Conservation (phyloP, 1,284 basidiomycete species). For the Cryptococcus depauperatus region DNA sequence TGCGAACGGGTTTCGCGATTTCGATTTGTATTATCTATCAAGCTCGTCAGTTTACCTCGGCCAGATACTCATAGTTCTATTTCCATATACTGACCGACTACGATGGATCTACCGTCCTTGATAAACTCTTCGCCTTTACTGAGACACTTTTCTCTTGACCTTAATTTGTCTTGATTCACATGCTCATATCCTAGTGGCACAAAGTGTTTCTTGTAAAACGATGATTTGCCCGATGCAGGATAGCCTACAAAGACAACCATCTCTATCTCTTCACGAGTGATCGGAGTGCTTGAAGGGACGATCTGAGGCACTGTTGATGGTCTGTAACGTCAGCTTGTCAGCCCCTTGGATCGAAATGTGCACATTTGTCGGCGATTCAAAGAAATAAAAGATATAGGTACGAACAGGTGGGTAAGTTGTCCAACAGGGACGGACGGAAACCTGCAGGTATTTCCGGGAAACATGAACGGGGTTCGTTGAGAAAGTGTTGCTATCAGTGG, state of each 20-base stretch:
- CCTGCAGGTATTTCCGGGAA: conserved; percentile 35
- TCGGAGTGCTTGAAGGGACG: conserved; percentile 56
- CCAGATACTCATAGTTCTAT: neutral
- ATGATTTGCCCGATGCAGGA: conserved; percentile 80
- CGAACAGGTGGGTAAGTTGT: neutral
- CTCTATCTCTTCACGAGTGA: conserved; percentile 51
- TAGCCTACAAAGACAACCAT: conserved; percentile 81
- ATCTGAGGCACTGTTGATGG: conserved; percentile 52
- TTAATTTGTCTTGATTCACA: conserved; percentile 75
- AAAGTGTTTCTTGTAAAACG: conserved; percentile 67
- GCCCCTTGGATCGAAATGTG: no score
- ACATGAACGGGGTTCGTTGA: conserved; percentile 48
- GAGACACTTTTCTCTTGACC: conserved; percentile 63
- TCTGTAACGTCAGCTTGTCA: conserved; percentile 9
- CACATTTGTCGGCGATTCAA: neutral
- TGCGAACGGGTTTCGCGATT: conserved; percentile 58
- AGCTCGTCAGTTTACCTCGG: neutral
- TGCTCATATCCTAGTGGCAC: conserved; percentile 62
- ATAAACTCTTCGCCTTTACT: conserved; percentile 57
- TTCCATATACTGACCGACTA: conserved; percentile 59
- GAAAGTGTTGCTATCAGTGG: conserved; percentile 54
- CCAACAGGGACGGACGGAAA: conserved; percentile 29
- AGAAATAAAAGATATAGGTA: neutral
- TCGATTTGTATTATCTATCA: conserved; percentile 76
- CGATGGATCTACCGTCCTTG: conserved; percentile 56